Evolutionary conservation across 2,329 filamentous ascomycete species (phyloP).

Genomic region (Ophiostoma sp.): DNA sequence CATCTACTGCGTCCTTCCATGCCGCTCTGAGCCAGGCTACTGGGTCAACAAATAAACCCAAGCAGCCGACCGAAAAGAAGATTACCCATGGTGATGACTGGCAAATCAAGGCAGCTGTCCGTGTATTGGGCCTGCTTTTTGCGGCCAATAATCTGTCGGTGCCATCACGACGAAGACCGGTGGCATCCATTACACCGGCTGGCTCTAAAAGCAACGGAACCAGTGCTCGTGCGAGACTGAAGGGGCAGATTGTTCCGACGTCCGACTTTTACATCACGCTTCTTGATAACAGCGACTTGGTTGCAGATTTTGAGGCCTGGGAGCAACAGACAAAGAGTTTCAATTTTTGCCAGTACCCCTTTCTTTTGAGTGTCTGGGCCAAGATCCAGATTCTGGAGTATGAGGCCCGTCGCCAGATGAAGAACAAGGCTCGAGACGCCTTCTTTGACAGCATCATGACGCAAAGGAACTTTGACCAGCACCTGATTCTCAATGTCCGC

Average conservation of each 20-base stretch:
- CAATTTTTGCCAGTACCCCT: conserved; percentile 86
- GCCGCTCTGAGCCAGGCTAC: conserved; percentile 61
- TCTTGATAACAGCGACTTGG: conserved; percentile 78
- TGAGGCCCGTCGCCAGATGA: conserved; percentile 84
- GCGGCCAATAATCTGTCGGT: conserved; percentile 55
- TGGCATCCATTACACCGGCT: neutral
- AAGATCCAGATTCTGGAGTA: conserved; percentile 88
- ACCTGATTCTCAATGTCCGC: conserved; percentile 69
- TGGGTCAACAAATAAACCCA: conserved; percentile 45
- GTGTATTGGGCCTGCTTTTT: conserved; percentile 75
- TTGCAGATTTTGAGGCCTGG: conserved; percentile 84
- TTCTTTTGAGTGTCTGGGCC: conserved; percentile 84
- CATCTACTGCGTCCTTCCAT: conserved; percentile 65
- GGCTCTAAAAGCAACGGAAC: conserved; percentile 32
- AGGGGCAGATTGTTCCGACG: conserved; percentile 67
- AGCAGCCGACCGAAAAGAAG: conserved; percentile 47
- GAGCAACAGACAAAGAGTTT: conserved; percentile 69
- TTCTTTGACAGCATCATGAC: conserved; percentile 87
- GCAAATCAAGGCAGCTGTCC: conserved; percentile 77
- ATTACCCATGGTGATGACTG: conserved; percentile 75
- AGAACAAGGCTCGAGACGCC: conserved; percentile 77
- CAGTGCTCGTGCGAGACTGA: conserved; percentile 39
- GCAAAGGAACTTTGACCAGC: conserved; percentile 66
- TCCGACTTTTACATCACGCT: conserved; percentile 85
- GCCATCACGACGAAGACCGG: conserved; percentile 28